These are phyloP conservation scores for Filosporella fistucella DNA, from an alignment of 495 filamentous ascomycete genomes.

Conservation along the genomic window DNA sequence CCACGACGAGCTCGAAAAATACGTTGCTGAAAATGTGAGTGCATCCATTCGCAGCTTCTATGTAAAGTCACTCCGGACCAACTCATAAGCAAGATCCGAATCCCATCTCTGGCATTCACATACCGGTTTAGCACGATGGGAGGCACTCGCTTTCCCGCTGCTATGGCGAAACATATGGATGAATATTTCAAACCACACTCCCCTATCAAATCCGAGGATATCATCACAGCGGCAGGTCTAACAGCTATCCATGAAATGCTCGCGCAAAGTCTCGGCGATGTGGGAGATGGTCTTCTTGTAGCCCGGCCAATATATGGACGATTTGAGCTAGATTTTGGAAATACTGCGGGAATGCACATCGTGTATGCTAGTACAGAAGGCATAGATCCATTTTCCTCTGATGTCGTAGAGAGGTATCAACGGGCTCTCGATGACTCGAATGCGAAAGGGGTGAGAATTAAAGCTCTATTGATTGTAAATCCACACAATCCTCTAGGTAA, in stretches of 20 bases:
- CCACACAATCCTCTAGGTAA: constrained; percentile 58
- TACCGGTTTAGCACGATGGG: background rate
- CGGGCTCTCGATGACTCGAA: constrained; percentile 20
- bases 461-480: constrained; percentile 51
- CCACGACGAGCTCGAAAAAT: background rate
- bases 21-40: background rate
- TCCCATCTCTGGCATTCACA: background rate
- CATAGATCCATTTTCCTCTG: constrained; percentile 37
- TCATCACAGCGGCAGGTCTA: constrained; percentile 44
- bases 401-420: constrained; percentile 23
- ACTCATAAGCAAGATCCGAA: background rate
- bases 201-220: constrained; percentile 32
- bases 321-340: constrained; percentile 29
- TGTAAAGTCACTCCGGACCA: background rate
- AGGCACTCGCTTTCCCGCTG: background rate
- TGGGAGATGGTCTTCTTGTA: constrained; percentile 45
- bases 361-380: constrained; percentile 41
- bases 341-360: constrained; percentile 25
- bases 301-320: constrained; percentile 45
- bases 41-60: too few species aligned
- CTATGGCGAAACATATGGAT: constrained; percentile 40
- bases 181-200: constrained; percentile 34
- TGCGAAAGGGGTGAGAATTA: constrained; percentile 30
- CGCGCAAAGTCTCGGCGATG: constrained; percentile 38
- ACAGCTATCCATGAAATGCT: constrained; percentile 41